Evolutionary conservation across 257 asterid genomes (phyloP).

Genomic region (Scutellaria baicalensis): DNA sequence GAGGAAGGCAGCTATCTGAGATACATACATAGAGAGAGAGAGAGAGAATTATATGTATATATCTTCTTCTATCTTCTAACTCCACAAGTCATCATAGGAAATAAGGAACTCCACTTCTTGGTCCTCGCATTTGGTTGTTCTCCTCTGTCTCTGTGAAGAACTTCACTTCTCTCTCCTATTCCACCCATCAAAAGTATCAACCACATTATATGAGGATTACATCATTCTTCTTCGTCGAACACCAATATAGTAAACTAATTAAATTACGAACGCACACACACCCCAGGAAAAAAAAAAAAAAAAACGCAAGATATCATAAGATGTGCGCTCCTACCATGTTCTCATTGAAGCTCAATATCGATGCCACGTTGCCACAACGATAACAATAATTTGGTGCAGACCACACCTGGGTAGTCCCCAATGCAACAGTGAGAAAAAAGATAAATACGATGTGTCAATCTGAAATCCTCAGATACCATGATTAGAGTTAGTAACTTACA

Average conservation of each 20-base stretch:
- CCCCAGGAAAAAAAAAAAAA: neutral
- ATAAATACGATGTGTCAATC: neutral
- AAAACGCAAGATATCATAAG: neutral
- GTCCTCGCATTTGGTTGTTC: conserved; percentile 99
- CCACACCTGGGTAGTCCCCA: conserved; percentile 69
- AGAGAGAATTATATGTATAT: neutral
- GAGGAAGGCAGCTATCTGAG: conserved; percentile 25
- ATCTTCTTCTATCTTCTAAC: neutral
- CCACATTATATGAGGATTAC: neutral
- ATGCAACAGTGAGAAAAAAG: conserved; percentile 9
- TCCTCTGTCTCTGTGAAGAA: conserved; percentile 97
- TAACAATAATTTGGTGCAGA: conserved; percentile 98
- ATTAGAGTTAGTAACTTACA: conserved; percentile 47
- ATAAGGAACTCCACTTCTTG: conserved; percentile 97
- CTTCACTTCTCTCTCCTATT: conserved; percentile 92
- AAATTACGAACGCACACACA: neutral
- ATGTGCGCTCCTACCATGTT: conserved; percentile 58
- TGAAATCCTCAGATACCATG: neutral
- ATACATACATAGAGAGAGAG: conserved; percentile 12
- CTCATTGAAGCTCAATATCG: conserved; percentile 94
- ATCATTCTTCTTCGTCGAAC: too few species aligned
- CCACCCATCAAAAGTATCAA: neutral
- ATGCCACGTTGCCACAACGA: conserved; percentile 98
- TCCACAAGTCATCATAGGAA: conserved; percentile 42
- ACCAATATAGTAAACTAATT: too few species aligned